Percentiles rank a stretch among this genome's conserved stretches.
Conservation (phyloP, 1,284 basidiomycete genomes). For the Leucoagaricus sp. region DNA sequence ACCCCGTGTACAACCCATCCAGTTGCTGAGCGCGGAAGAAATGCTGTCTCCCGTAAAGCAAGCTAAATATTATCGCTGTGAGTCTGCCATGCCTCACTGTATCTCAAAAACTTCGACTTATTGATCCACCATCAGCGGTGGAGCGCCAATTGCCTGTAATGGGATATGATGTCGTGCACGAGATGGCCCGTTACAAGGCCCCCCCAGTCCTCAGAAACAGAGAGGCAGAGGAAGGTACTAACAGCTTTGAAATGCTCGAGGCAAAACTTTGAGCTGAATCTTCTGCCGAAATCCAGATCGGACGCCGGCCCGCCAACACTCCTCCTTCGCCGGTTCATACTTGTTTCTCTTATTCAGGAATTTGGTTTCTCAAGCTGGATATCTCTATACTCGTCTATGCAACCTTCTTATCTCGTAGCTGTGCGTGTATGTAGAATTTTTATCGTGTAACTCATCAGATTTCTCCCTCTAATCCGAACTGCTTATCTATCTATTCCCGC, state of each 20-base stretch:
- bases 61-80: background rate
- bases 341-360: too few species aligned
- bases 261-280: background rate
- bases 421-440: too few species aligned
- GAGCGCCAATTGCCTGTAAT: background rate
- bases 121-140: conserved; percentile 1
- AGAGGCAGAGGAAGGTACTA: background rate
- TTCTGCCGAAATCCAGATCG: too few species aligned
- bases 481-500: too few species aligned
- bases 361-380: too few species aligned
- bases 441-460: too few species aligned
- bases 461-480: too few species aligned
- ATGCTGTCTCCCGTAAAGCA: background rate
- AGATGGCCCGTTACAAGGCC: background rate
- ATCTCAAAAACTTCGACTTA: background rate
- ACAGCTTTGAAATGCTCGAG: background rate
- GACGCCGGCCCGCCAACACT: too few species aligned
- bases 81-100: too few species aligned
- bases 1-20: background rate
- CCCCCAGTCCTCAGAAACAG: background rate
- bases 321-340: too few species aligned
- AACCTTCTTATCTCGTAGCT: too few species aligned
- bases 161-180: background rate
- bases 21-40: background rate
- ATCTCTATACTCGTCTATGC: too few species aligned